Base-by-base conservation (phyloP, 2,329 filamentous ascomycete species). In the Colletotrichum higginsianum region DNA sequence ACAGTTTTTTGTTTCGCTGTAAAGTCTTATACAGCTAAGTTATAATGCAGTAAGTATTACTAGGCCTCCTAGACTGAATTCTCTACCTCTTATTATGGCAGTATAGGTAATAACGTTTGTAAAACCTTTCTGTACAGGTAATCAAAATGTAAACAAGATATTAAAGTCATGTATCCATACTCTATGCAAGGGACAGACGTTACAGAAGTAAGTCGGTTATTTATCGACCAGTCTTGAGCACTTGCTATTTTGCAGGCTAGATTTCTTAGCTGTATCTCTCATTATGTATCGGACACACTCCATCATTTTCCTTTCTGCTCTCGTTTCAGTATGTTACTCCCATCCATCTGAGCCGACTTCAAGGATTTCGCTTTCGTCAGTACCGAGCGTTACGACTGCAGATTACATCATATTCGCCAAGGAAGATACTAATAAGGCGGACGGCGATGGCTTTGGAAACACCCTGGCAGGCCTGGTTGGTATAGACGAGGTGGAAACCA, bases 401-500 rank as follows among this genome's bases (percentile, higher is more conserved):
- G 61, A 65, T 26, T 65, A 65, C 26, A 65, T 65, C 16, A 65
- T 57, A 23, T 65, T 65, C 9, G 61, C 61, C n/a, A 65, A 47
- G 26, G 61, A 65, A 8, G 40, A 23, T n/a, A 65, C 49, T 21
- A 35, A 13, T 5, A 65, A 65, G 18, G 38, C 11, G 6, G 61
- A 65, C 52, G 50, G 21, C 23, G 62, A 65, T 26, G 62, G 62
- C n/a, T 65, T 65, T 26, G 12, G 38, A 18, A 57, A 49, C 40
- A 57, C 62, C 16, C 52, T 65, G 16, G 62, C 52, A 65, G 52
- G 62, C 3, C n/a, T 65, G 13, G 62, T 65, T 1, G 62, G 62
- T 8, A n/a, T 23, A 18, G 26, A 38, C 42, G 9, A 57, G 15
- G 47, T 49, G 4, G 50, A 57, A 18, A 35, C 8, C 40, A 38